Evolutionary conservation across 83 land plant genomes (phyloP).

Genomic region (Picea abies): DNA sequence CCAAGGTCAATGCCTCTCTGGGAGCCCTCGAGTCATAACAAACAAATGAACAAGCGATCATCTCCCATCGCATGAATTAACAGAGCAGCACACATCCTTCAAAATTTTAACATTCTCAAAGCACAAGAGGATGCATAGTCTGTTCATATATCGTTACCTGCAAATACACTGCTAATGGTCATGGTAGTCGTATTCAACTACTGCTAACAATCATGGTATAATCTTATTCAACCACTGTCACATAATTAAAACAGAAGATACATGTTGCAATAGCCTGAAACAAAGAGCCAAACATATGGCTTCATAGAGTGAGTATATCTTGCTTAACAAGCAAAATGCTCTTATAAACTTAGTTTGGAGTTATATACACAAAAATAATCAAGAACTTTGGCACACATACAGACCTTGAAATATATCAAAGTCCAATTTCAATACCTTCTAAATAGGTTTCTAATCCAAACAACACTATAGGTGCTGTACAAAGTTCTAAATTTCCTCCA

Average conservation of each 20-base stretch:
- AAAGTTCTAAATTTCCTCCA: slow-evolving; percentile 66
- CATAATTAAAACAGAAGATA: not conserved
- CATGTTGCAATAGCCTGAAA: slow-evolving; percentile 1
- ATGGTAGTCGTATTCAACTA: too few species aligned
- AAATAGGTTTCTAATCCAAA: slow-evolving; percentile 45
- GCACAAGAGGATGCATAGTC: not conserved
- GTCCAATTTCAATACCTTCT: slow-evolving; percentile 44
- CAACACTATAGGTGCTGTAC: slow-evolving; percentile 44
- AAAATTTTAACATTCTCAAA: not conserved
- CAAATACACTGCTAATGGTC: not conserved
- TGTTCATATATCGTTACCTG: too few species aligned
- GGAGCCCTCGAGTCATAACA: not conserved
- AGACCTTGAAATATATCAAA: too few species aligned
- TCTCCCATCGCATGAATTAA: not conserved
- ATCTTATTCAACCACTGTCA: not conserved
- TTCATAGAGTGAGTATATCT: not conserved
- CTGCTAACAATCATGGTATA: too few species aligned
- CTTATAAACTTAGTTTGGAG: slow-evolving; percentile 4
- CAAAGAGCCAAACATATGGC: not conserved
- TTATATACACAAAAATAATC: slow-evolving; percentile 1
- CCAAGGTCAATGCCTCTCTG: not conserved
- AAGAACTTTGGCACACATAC: not conserved
- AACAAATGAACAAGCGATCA: not conserved
- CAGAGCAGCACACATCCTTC: not conserved
- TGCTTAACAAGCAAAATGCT: not conserved